phyloP scores from a whole-genome alignment of 73 alveolate species.

The Durusdinium trenchii region DNA sequence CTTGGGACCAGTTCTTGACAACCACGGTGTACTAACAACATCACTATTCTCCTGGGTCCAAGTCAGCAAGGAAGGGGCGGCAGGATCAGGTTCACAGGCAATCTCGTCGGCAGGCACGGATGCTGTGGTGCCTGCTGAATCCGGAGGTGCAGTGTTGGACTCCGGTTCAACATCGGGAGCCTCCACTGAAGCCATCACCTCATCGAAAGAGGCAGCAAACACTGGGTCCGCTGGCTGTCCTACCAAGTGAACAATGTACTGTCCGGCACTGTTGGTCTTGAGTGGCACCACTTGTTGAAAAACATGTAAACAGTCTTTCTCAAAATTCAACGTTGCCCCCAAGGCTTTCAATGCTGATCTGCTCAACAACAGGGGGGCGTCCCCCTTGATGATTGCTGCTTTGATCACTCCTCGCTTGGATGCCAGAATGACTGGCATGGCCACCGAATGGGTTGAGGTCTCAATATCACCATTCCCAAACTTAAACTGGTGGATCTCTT shows the following conservation, averaged over 20 bases:
- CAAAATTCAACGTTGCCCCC: not conserved
- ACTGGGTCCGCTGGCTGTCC: not conserved
- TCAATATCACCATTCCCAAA: no score
- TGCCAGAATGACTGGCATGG: not conserved
- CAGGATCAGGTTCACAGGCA: no score
- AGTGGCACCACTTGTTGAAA: not conserved
- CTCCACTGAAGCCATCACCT: no score
- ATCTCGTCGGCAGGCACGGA: no score
- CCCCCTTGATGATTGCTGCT: not conserved
- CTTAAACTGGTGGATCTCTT: no score
- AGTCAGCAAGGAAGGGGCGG: no score
- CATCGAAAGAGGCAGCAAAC: not conserved
- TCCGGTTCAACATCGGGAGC: no score
- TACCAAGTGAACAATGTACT: not conserved
- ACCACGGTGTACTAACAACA: no score
- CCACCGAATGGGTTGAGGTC: not conserved
- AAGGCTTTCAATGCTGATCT: not conserved
- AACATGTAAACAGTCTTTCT: not conserved
- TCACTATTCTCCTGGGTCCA: not conserved
- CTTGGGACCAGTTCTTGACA: no score
- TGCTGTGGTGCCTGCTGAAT: no score
- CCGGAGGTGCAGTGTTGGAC: no score
- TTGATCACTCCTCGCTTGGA: not conserved
- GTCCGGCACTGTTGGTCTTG: not conserved
- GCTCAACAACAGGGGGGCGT: not conserved